A percentile compares a stretch with the other conserved stretches of the same genome.
Evolutionary conservation across 139 green algal species (phyloP).

Genomic region (Coelastrella sp.): DNA sequence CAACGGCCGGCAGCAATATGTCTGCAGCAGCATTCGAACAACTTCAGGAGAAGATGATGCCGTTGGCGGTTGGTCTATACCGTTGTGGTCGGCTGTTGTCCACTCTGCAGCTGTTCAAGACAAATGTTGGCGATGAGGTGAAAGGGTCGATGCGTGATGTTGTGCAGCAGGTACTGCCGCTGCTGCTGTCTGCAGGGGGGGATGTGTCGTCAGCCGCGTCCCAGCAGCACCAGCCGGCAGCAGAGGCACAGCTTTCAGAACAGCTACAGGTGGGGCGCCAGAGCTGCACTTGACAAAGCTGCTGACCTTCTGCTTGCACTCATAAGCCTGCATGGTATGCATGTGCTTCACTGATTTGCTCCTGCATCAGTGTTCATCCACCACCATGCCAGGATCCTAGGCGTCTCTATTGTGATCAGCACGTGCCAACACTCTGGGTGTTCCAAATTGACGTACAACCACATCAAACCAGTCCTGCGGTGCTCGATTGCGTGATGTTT

Average conservation of each 20-base stretch:
- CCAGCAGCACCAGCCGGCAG: neutral
- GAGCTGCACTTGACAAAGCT: neutral
- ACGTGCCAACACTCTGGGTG: neutral
- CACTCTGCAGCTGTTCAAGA: slow-evolving; percentile 56
- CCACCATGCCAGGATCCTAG: neutral
- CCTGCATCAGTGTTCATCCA: neutral
- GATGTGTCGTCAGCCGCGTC: neutral
- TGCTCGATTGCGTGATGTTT: neutral
- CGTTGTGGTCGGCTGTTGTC: slow-evolving; percentile 64
- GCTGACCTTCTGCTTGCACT: neutral
- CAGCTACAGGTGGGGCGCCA: slow-evolving; percentile 51
- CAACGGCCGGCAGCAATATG: neutral
- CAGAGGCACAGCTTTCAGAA: slow-evolving; percentile 49
- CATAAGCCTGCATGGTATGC: no score
- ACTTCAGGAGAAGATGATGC: slow-evolving; percentile 72
- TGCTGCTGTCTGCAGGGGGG: slow-evolving; percentile 52
- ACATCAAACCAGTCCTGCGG: no score
- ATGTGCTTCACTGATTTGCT: neutral
- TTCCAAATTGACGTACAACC: neutral
- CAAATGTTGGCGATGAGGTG: slow-evolving; percentile 55
- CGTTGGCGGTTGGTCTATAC: slow-evolving; percentile 79
- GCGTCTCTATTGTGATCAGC: neutral
- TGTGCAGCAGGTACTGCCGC: slow-evolving; percentile 68
- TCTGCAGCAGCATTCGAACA: neutral
- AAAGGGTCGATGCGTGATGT: slow-evolving; percentile 63